These are phyloP conservation scores for Amoebophrya sp. DNA, from an alignment of 169 alveolate genomes.

Conservation along the genomic window DNA sequence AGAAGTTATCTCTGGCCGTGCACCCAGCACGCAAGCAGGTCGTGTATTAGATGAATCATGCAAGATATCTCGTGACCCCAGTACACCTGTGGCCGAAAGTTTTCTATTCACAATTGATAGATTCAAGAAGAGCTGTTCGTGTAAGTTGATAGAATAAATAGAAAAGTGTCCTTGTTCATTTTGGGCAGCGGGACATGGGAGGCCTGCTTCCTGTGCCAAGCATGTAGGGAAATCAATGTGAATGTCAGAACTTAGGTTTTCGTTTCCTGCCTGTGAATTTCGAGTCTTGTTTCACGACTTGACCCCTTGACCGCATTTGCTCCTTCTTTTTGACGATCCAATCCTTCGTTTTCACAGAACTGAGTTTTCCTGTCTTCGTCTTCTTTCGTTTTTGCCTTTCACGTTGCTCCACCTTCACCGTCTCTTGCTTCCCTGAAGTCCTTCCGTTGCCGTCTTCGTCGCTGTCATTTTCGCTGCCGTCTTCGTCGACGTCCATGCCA, in stretches of 20 bases:
- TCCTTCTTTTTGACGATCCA: slow-evolving; percentile 80
- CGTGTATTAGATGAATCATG: no score
- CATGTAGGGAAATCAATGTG: no score
- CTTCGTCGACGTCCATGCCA: slow-evolving; percentile 3
- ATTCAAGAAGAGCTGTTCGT: no score
- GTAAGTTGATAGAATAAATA: no score
- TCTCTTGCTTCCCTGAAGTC: not conserved
- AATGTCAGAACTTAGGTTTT: not conserved
- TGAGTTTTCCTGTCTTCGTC: slow-evolving; percentile 29
- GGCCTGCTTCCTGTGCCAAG: no score
- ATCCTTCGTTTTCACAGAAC: slow-evolving; percentile 57
- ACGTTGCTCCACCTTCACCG: slow-evolving; percentile 8
- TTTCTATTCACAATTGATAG: no score
- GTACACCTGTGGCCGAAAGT: no score
- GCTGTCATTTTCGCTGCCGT: not conserved
- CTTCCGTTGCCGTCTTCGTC: slow-evolving; percentile 33
- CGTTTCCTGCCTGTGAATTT: slow-evolving; percentile 12
- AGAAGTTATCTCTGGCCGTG: no score
- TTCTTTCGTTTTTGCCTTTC: not conserved
- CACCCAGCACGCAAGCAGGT: no score
- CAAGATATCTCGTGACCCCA: no score
- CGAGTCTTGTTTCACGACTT: slow-evolving; percentile 34
- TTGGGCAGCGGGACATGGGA: no score
- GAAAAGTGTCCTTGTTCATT: no score
- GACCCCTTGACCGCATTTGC: slow-evolving; percentile 67